Base-by-base conservation (phyloP, 2,329 filamentous ascomycete species). In the Metarhizium robertsii region DNA sequence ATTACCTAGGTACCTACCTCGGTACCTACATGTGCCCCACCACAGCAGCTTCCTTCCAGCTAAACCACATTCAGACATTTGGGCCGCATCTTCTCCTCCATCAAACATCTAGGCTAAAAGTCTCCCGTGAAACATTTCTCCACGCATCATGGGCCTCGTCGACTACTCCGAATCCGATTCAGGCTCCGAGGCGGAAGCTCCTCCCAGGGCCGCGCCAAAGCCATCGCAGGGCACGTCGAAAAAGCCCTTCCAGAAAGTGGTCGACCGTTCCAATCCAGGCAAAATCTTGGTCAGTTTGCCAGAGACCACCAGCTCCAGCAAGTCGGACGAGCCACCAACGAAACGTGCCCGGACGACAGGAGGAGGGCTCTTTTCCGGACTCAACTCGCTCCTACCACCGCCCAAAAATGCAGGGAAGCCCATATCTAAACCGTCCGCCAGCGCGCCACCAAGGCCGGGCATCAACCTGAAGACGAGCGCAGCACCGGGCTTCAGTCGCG, bases 251-350 rank as follows among this genome's bases (percentile, higher is more conserved):
- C 86, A 87, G 65, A 92, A 91, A 70, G 83, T 94, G 55, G 83
- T 95, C 71, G 87, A 94, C 72, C 83, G 87, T 67, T 81, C 85
- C 55, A 90, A 91, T 67, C 84, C 88, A 7, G 84, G 87, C 71
- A 95, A 92, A 72, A 95, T 96, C 70, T 79, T 86, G 66, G 84
- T 96, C 69, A 90, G 80, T 62, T 80, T 96, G 14, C 85, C 90
- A 3, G 76, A 81, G 20, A 66, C 76, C 43, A 67, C 71, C 29
- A 71, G 68, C 54, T 18, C 59, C 3, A 50, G 58, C 25, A 53
- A 55, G n/a, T 2, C 14, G 30, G 63, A 66, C 32, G 70, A 66
- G 30, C 66, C 86, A 0, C 86, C 88, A 0, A 77, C 86, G 1
- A 96, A 96, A 67, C 85, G 86, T 57, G 78, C 81, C 18, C 84